phyloP scores from a whole-genome alignment of 306 rosid genomes.

The Lathyrus aphaca region DNA sequence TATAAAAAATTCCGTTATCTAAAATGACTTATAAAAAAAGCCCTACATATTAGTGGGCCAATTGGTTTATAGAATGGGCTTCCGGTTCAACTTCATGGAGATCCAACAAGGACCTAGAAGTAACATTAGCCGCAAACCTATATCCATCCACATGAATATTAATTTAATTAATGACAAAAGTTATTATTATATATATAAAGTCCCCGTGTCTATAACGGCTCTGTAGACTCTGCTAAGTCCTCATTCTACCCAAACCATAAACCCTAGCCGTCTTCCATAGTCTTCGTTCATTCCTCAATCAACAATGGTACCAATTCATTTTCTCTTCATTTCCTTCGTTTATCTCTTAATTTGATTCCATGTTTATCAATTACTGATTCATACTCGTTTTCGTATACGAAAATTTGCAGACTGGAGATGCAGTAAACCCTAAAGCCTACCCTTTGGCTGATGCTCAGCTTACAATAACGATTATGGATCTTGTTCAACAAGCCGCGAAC shows the following conservation, averaged over 20 bases:
- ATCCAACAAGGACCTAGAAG: background rate
- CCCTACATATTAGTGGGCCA: too few relatives aligned
- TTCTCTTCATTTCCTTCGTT: background rate
- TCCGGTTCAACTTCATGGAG: background rate
- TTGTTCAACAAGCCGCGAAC: slow-evolving; percentile 89
- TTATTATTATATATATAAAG: background rate
- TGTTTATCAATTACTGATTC: background rate
- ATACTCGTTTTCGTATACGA: background rate
- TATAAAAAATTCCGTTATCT: too few relatives aligned
- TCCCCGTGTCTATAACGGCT: background rate
- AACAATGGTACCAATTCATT: slow-evolving; percentile 53
- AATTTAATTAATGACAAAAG: too few relatives aligned
- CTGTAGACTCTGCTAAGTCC: background rate
- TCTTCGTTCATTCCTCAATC: background rate
- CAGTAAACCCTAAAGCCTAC: slow-evolving; percentile 85
- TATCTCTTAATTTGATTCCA: background rate
- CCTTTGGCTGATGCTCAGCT: slow-evolving; percentile 89
- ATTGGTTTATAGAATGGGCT: too few relatives aligned
- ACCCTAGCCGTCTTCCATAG: slow-evolving; percentile 31
- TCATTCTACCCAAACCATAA: background rate
- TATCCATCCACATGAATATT: too few relatives aligned
- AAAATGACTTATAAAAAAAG: too few relatives aligned
- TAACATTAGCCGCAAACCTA: background rate
- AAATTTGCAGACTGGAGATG: slow-evolving; percentile 69
- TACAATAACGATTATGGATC: slow-evolving; percentile 73